Conservation (phyloP, 1,284 basidiomycete species). For the Exobasidium cylindrosporum region DNA sequence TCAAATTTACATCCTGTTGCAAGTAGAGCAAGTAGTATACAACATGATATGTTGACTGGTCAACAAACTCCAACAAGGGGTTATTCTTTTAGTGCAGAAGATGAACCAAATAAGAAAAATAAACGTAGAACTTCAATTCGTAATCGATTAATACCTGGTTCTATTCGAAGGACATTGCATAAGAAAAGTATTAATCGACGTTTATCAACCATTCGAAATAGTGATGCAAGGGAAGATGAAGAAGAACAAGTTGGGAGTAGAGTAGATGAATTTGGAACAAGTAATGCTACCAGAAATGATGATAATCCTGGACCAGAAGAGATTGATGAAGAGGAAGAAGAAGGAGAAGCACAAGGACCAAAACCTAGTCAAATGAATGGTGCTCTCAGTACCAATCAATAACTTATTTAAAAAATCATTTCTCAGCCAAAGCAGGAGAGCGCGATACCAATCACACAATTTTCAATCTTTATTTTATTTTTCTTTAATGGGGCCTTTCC, state of each 20-base stretch:
- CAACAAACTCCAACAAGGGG: conserved; percentile 40
- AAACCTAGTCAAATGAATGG: conserved; percentile 7
- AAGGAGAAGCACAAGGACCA: background rate
- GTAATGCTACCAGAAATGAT: background rate
- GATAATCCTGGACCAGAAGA: conserved; percentile 4
- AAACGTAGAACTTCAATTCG: conserved; percentile 5
- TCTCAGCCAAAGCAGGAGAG: no score
- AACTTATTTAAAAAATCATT: background rate
- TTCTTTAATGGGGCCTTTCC: no score
- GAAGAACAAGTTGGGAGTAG: background rate
- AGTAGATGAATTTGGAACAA: background rate
- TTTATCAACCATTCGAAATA: conserved; percentile 3
- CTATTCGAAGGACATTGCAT: background rate
- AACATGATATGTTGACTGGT: conserved; percentile 57
- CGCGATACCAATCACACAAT: no score
- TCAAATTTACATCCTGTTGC: conserved; percentile 37
- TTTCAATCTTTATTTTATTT: no score
- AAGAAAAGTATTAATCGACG: background rate
- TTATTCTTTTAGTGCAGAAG: conserved; percentile 51
- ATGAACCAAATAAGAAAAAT: conserved; percentile 24
- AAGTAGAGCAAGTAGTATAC: conserved; percentile 49
- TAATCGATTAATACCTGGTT: conserved; percentile 1
- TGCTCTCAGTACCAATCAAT: background rate
- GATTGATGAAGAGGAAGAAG: conserved; percentile 9
- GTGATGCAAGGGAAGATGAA: conserved; percentile 7